phyloP scores from a whole-genome alignment of 768 basidiomycete genomes.

The Rubroboletus pulcherrimus region DNA sequence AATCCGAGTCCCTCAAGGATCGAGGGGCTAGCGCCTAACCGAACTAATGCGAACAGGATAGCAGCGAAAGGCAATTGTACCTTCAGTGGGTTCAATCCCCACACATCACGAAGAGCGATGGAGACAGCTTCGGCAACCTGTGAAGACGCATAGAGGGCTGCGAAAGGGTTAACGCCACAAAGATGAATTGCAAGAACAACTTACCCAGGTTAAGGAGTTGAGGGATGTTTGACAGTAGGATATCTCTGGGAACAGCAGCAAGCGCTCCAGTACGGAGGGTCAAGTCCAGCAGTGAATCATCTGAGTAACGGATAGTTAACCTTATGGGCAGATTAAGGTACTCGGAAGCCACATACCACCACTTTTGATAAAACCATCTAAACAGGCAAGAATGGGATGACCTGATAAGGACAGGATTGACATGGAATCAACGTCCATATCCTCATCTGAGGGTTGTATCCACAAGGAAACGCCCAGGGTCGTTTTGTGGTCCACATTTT shows the following conservation, averaged over 20 bases:
- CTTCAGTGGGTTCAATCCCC: constrained; percentile 20
- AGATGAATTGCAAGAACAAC: neutral
- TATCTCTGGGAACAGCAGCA: constrained; percentile 27
- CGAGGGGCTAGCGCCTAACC: constrained; percentile 42
- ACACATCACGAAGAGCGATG: constrained; percentile 34
- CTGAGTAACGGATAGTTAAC: constrained; percentile 28
- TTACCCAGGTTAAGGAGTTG: constrained; percentile 45
- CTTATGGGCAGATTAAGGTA: neutral
- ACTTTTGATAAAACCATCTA: constrained; percentile 31
- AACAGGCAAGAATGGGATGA: constrained; percentile 25
- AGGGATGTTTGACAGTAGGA: constrained; percentile 30
- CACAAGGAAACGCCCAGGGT: constrained; percentile 32
- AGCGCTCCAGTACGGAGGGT: constrained; percentile 44
- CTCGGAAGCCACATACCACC: constrained; percentile 33
- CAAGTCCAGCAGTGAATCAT: constrained; percentile 35
- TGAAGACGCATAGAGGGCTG: constrained; percentile 15
- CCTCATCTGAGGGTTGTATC: constrained; percentile 19
- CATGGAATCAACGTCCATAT: constrained; percentile 20
- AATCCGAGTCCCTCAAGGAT: constrained; percentile 37
- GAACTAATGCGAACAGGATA: constrained; percentile 37
- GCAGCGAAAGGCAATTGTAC: constrained; percentile 33
- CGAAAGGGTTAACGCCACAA: constrained; percentile 9
- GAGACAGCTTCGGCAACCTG: constrained; percentile 34
- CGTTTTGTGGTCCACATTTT: constrained; percentile 18
- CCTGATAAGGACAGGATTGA: constrained; percentile 10